Conservation (phyloP, 495 filamentous ascomycete species). For the Aspergillus leporis region DNA sequence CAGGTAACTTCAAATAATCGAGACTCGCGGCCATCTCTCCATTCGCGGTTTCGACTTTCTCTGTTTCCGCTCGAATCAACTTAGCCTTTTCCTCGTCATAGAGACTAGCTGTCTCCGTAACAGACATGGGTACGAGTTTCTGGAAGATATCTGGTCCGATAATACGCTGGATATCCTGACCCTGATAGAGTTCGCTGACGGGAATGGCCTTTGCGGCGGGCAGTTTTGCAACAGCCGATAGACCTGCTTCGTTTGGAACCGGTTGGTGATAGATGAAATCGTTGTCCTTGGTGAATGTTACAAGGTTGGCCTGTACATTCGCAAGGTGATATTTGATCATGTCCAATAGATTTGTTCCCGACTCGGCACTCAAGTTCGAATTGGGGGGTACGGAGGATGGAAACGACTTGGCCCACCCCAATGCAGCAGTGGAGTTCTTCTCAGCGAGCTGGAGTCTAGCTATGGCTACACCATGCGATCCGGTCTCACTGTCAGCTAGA, state of each 20-base stretch:
- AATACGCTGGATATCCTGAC: constrained; percentile 94
- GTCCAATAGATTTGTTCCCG: constrained; percentile 69
- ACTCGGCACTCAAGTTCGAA: constrained; percentile 81
- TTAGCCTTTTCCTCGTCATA: constrained; percentile 99
- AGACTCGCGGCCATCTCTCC: constrained; percentile 94
- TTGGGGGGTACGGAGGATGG: constrained; percentile 75
- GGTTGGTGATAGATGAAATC: constrained; percentile 97
- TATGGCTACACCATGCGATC: constrained; percentile 84
- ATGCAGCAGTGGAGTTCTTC: constrained; percentile 69
- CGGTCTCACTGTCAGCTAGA: constrained; percentile 83
- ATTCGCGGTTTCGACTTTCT: constrained; percentile 86
- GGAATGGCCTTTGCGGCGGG: constrained; percentile 98
- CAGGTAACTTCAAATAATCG: constrained; percentile 89
- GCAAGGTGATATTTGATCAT: constrained; percentile 79
- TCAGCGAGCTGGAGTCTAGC: constrained; percentile 82
- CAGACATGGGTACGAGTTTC: constrained; percentile 93
- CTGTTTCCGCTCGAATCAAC: constrained; percentile 87
- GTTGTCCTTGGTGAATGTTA: constrained; percentile 83
- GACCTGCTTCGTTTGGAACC: constrained; percentile 78
- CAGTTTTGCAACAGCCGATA: constrained; percentile 82
- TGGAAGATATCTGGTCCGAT: constrained; percentile 97
- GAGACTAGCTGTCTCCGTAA: constrained; percentile 93
- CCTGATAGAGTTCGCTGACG: constrained; percentile 93
- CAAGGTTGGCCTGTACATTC: constrained; percentile 76
- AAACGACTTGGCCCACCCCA: constrained; percentile 74